Base-by-base conservation (phyloP, 2,329 filamentous ascomycete genomes). In the Arthrobotrys entomopaga region DNA sequence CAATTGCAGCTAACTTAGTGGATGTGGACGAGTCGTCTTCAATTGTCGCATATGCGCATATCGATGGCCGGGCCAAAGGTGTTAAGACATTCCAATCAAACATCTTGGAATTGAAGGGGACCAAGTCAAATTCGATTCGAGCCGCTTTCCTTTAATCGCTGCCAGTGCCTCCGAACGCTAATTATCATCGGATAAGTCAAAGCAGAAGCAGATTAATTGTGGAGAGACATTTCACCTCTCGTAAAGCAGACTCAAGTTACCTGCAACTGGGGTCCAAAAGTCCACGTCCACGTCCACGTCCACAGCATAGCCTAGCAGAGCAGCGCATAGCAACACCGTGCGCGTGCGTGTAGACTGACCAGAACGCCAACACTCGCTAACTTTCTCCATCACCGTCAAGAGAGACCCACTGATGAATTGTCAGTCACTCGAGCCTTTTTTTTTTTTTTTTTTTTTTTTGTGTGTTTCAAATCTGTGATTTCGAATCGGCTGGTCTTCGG, bases 51-150 rank as follows among this genome's bases (percentile, higher is more conserved):
- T n/a, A n/a, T 34, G 7, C 26, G 29, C 29, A 34, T 34, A 10
- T 34, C 29, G 29, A 34, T 34, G 2, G 29, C 29, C 29, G n/a
- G n/a, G n/a, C 29, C 29, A 29, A 29, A 34, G 29, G 10, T 8
- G 29, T 34, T 59, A 61, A 50, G 56, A 69, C 65, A 69, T 53
- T 40, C 64, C 22, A 67, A 67, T 67, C 64, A 69, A 69, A 69
- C 22, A 48, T 58, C 38, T 6, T n/a, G 15, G 8, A 24, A 13
- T 20, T 4, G 19, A 57, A 43, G 29, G 16, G 19, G 38, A 43
- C 53, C 24, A 43, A 24, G 40, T 29, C 24, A 29, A 52, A 40
- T 22, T 50, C 46, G 46, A 50, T 50, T 22, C 54, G 46, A 43
- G 40, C 38, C 54, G 48, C 34, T 38, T 60, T 46, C 43, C 19